Percentiles rank a stretch among this genome's conserved stretches.
These are phyloP conservation scores for Acanthamoeba culbertsoni DNA, from an alignment of 208 protist species.

Conservation along the genomic window DNA sequence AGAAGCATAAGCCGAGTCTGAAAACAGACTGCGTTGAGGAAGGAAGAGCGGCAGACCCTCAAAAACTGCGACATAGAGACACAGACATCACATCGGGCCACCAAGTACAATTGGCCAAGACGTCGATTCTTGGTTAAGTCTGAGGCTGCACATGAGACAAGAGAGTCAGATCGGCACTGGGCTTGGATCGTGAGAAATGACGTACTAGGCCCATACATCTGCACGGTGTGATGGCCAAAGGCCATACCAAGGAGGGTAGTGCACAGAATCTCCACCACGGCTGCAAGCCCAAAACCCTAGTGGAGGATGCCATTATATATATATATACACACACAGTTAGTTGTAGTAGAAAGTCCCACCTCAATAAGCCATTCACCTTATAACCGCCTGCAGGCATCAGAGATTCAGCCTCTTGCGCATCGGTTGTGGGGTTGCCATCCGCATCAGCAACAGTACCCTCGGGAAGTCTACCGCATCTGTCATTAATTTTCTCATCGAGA, in stretches of 20 bases:
- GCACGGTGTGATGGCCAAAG: slow-evolving; percentile 2
- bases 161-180: neutral
- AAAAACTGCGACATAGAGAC: neutral
- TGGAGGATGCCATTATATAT: neutral
- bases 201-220: slow-evolving; percentile 22
- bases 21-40: neutral
- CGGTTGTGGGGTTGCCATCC: neutral
- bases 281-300: neutral
- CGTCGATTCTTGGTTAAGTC: neutral
- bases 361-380: neutral
- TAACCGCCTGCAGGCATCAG: neutral
- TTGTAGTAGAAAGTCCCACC: neutral
- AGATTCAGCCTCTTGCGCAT: neutral
- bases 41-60: neutral
- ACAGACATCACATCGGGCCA: neutral
- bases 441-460: neutral
- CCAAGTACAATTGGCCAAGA: neutral
- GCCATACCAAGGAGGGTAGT: neutral
- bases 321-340: too few relatives aligned
- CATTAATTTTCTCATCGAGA: neutral
- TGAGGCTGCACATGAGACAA: neutral
- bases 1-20: neutral
- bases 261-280: neutral
- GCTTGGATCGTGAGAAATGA: neutral
- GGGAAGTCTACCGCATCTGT: neutral